A percentile compares a stretch with the other conserved stretches of the same genome.
These are phyloP conservation scores for Candida ponderosae DNA, from an alignment of 805 yeast genomes.

Conservation along the genomic window DNA sequence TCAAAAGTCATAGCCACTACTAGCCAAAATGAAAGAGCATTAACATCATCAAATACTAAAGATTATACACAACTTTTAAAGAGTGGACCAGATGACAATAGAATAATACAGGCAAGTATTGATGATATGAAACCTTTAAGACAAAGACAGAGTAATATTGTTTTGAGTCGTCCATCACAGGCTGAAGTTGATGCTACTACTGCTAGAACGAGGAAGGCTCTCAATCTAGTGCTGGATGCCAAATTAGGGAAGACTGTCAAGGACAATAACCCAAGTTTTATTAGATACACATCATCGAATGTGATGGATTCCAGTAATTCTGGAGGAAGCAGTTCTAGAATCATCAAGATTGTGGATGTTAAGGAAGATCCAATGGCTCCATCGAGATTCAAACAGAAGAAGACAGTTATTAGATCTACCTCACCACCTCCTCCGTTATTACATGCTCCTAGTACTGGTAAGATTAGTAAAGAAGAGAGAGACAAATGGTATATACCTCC, in stretches of 20 bases:
- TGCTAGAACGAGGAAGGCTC: slow-evolving; percentile 46
- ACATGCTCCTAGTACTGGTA: slow-evolving; percentile 32
- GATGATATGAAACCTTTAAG: slow-evolving; percentile 58
- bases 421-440: slow-evolving; percentile 70
- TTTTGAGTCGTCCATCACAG: slow-evolving; percentile 37
- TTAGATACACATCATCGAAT: slow-evolving; percentile 36
- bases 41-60: background rate
- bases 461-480: slow-evolving; percentile 63
- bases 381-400: slow-evolving; percentile 56
- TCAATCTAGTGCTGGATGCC: slow-evolving; percentile 41
- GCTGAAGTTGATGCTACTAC: slow-evolving; percentile 40
- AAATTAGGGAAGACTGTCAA: slow-evolving; percentile 24
- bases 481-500: slow-evolving; percentile 85
- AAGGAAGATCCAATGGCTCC: slow-evolving; percentile 85
- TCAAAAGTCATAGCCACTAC: too few species aligned
- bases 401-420: slow-evolving; percentile 65
- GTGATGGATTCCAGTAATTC: slow-evolving; percentile 22
- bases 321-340: slow-evolving; percentile 31
- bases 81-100: slow-evolving; percentile 10
- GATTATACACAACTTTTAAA: slow-evolving; percentile 16
- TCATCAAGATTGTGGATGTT: slow-evolving; percentile 58
- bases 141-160: slow-evolving; percentile 30
- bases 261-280: slow-evolving; percentile 31
- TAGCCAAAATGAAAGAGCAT: too few species aligned
- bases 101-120: slow-evolving; percentile 34